Conservation (phyloP, 306 rosid species). For the Corylus americana region DNA sequence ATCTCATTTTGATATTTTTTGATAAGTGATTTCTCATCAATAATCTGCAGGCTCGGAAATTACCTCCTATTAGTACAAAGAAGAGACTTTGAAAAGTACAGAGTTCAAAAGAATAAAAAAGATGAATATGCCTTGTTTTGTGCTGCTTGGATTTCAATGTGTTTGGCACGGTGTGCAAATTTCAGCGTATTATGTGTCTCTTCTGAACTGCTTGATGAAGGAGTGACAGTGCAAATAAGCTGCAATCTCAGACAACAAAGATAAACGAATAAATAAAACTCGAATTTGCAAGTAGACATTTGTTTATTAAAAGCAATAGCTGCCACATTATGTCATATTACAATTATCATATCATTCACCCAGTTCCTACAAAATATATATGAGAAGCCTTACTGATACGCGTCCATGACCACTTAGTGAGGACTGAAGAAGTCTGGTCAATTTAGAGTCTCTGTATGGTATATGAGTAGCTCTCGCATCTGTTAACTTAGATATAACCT, state of each 20-base stretch:
- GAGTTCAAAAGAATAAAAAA: background rate
- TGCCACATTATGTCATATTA: slow-evolving; percentile 14
- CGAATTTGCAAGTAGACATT: slow-evolving; percentile 16
- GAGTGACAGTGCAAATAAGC: slow-evolving; percentile 98
- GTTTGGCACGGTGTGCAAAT: slow-evolving; percentile 97
- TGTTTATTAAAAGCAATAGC: slow-evolving; percentile 14
- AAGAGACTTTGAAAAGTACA: slow-evolving; percentile 6
- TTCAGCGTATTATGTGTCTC: slow-evolving; percentile 96
- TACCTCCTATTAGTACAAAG: slow-evolving; percentile 22
- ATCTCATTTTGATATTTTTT: slow-evolving; percentile 97
- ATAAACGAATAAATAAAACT: slow-evolving; percentile 27
- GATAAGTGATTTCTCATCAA: slow-evolving; percentile 98
- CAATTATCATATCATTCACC: slow-evolving; percentile 17
- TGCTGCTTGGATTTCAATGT: slow-evolving; percentile 93
- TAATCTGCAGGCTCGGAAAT: slow-evolving; percentile 63
- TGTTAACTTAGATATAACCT: slow-evolving; percentile 97
- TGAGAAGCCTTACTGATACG: slow-evolving; percentile 79
- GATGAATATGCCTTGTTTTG: slow-evolving; percentile 71
- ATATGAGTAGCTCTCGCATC: slow-evolving; percentile 85
- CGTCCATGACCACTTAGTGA: slow-evolving; percentile 99
- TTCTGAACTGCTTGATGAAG: slow-evolving; percentile 93
- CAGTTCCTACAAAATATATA: slow-evolving; percentile 24
- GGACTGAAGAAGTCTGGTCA: slow-evolving; percentile 94
- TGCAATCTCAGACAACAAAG: slow-evolving; percentile 42
- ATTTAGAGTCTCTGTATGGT: slow-evolving; percentile 95